phyloP scores from a whole-genome alignment of 257 asterid species.

The Leonotis leonurus region DNA sequence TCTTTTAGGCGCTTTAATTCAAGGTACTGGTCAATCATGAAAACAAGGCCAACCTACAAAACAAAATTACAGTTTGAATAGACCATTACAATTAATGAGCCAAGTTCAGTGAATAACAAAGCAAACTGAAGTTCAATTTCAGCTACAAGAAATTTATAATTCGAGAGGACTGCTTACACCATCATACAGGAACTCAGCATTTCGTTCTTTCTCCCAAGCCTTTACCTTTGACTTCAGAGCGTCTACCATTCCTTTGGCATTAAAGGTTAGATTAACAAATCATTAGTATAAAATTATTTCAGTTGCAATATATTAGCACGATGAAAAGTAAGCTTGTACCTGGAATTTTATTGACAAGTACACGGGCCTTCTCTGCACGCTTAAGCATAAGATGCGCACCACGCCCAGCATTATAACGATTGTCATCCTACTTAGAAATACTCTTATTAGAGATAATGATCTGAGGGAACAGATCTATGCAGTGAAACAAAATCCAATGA shows the following conservation, averaged over 20 bases:
- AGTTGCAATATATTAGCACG: background rate
- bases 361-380: conserved; percentile 96
- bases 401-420: conserved; percentile 84
- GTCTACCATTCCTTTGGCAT: conserved; percentile 63
- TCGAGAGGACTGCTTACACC: conserved; percentile 51
- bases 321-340: conserved; percentile 31
- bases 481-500: conserved; percentile 1
- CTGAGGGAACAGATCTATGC: background rate
- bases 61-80: background rate
- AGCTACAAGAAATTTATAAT: background rate
- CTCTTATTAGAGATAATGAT: background rate
- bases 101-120: background rate
- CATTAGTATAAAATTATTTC: background rate
- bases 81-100: background rate
- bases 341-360: conserved; percentile 81
- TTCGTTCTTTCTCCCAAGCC: conserved; percentile 74
- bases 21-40: conserved; percentile 66
- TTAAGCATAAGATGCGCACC: conserved; percentile 80
- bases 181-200: conserved; percentile 59
- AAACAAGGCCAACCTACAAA: conserved; percentile 56
- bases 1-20: conserved; percentile 62
- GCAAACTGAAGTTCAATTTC: background rate
- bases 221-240: conserved; percentile 49
- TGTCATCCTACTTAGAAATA: conserved; percentile 56
- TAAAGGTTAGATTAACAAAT: no score